Percentiles rank a stretch among this genome's conserved stretches.
Evolutionary conservation across 129 eudicot genomes (phyloP).

Genomic region (Tanacetum coccineum): DNA sequence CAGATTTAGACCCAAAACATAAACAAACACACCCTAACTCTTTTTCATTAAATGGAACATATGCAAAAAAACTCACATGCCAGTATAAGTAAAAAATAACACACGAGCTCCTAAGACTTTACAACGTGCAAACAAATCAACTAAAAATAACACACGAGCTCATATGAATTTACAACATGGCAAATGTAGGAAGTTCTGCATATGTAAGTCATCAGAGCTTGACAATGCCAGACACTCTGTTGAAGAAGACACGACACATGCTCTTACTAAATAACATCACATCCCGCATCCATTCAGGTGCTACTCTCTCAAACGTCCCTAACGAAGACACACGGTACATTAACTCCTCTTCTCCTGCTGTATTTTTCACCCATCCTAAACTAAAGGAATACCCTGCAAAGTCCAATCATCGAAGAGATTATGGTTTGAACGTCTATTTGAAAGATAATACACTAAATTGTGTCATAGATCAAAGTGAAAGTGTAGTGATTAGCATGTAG

Average conservation of each 20-base stretch:
- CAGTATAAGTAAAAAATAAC: too few species aligned
- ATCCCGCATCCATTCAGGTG: slow-evolving; percentile 91
- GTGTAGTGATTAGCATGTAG: not conserved
- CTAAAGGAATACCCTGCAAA: slow-evolving; percentile 66
- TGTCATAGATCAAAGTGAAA: not conserved
- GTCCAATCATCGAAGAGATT: slow-evolving; percentile 1
- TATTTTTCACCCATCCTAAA: slow-evolving; percentile 56
- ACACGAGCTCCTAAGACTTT: too few species aligned
- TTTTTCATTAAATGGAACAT: too few species aligned
- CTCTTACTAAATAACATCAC: slow-evolving; percentile 52
- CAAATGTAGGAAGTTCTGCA: not conserved
- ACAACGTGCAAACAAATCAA: too few species aligned
- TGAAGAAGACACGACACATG: slow-evolving; percentile 68
- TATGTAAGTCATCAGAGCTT: slow-evolving; percentile 24
- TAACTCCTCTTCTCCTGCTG: slow-evolving; percentile 46
- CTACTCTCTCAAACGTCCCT: slow-evolving; percentile 84
- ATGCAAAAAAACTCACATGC: too few species aligned
- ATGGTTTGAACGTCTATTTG: not conserved
- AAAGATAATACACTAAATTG: not conserved
- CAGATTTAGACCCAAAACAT: too few species aligned
- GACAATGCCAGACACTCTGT: slow-evolving; percentile 47
- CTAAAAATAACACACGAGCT: too few species aligned
- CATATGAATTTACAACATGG: too few species aligned
- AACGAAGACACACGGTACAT: slow-evolving; percentile 52
- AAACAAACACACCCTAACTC: too few species aligned